These are phyloP conservation scores for Amylocystis lapponica DNA, from an alignment of 768 basidiomycete genomes.

Conservation along the genomic window DNA sequence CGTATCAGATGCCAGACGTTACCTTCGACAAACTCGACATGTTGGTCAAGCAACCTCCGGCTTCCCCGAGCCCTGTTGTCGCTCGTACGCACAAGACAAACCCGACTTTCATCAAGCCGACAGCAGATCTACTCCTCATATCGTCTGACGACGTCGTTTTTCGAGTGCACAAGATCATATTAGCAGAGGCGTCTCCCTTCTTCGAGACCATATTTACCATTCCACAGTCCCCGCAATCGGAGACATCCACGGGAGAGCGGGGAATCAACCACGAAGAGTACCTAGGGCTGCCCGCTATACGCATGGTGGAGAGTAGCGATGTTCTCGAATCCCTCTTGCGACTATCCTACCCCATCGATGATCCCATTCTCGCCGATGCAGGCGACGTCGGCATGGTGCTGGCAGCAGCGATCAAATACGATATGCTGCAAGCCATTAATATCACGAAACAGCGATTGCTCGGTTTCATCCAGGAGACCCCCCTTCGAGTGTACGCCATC, in stretches of 20 bases:
- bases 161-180: constrained; percentile 26
- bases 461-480: neutral
- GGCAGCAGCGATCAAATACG: constrained; percentile 20
- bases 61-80: too few species aligned
- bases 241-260: neutral
- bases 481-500: constrained; percentile 11
- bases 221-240: constrained; percentile 38
- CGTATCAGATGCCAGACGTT: too few species aligned
- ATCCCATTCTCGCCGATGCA: constrained; percentile 3
- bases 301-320: constrained; percentile 9
- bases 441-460: constrained; percentile 2
- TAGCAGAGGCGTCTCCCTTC: constrained; percentile 28
- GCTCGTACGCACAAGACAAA: too few species aligned
- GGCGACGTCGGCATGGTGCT: constrained; percentile 8
- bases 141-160: constrained; percentile 45
- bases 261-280: neutral
- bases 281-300: neutral
- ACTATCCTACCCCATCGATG: constrained; percentile 15
- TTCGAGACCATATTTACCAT: constrained; percentile 40
- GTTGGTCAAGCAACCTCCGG: too few species aligned
- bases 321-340: constrained; percentile 15
- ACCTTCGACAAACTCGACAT: too few species aligned
- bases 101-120: constrained; percentile 1
- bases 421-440: constrained; percentile 10
- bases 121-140: constrained; percentile 43